Percentiles rank a stretch among this genome's conserved stretches.
Evolutionary conservation across 305 asterid species (phyloP).

Genomic region (Fraxinus angustifolia): DNA sequence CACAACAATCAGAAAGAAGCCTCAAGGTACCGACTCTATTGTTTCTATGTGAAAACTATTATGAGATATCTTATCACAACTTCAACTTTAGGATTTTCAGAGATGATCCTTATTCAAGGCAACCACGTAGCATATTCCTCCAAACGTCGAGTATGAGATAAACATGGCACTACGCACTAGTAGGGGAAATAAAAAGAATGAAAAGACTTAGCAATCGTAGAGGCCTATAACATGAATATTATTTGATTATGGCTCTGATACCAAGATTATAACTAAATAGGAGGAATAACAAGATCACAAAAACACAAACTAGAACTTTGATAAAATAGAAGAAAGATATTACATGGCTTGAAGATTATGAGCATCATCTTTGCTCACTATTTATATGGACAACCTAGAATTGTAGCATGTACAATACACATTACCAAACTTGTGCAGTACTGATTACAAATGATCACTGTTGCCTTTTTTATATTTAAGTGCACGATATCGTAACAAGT

Average conservation of each 20-base stretch:
- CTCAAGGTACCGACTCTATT: no score
- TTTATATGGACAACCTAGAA: background rate
- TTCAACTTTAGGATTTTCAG: background rate
- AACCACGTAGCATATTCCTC: background rate
- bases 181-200: background rate
- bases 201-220: no score
- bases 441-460: no score
- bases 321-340: background rate
- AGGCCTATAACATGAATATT: no score
- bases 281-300: background rate
- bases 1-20: no score
- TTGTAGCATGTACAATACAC: background rate
- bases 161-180: background rate
- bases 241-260: no score
- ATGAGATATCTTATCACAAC: background rate
- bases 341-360: background rate
- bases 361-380: background rate
- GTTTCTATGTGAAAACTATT: no score
- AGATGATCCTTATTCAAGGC: background rate
- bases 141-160: background rate
- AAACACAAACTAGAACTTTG: background rate
- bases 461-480: no score
- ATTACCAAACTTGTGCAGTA: no score
- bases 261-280: background rate
- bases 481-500: no score